A percentile compares a stretch with the other conserved stretches of the same genome.
Evolutionary conservation across 345 rosid genomes (phyloP).

Genomic region (Schrenkiella parvula): DNA sequence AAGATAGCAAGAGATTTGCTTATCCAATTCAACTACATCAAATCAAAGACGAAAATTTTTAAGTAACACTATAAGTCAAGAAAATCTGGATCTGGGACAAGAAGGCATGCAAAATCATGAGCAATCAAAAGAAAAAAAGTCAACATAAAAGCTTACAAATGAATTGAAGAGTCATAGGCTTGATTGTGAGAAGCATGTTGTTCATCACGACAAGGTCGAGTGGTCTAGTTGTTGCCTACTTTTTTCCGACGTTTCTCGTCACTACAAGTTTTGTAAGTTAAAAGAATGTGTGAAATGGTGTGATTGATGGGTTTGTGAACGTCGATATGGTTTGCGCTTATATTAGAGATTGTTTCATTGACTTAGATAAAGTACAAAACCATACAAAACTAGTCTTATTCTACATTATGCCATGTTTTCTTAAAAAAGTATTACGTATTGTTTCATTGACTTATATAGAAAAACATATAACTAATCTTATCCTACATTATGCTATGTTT

Average conservation of each 20-base stretch:
- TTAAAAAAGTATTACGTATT: too few relatives aligned
- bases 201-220: slow-evolving; percentile 42
- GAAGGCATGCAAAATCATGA: neutral
- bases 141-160: slow-evolving; percentile 60
- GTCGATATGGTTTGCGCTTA: neutral
- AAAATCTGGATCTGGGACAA: neutral
- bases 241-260: too few relatives aligned
- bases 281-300: slow-evolving; percentile 27
- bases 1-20: slow-evolving; percentile 70
- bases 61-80: neutral
- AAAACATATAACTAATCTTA: neutral
- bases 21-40: slow-evolving; percentile 67
- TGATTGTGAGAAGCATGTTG: slow-evolving; percentile 60
- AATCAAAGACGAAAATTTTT: neutral
- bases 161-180: slow-evolving; percentile 46
- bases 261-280: too few relatives aligned
- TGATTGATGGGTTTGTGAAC: neutral
- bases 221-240: too few relatives aligned
- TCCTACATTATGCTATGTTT: neutral
- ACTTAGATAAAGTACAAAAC: neutral
- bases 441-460: neutral
- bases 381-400: neutral
- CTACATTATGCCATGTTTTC: neutral
- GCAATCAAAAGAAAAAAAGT: neutral
- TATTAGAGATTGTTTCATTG: neutral